Conservation (phyloP, 495 filamentous ascomycete species). For the Aspergillus nanangensis region DNA sequence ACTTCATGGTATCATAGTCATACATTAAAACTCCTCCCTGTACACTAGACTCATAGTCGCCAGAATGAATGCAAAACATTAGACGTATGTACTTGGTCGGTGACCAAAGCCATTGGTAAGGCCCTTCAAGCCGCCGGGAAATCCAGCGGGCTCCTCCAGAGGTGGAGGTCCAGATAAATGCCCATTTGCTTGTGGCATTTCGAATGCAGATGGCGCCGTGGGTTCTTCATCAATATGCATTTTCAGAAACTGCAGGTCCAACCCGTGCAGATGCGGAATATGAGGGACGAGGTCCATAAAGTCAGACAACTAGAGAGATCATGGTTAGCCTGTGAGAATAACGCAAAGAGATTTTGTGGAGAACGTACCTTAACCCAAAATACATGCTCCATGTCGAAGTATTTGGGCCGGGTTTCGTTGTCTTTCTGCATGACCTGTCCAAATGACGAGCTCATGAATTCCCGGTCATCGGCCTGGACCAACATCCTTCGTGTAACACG, state of each 20-base stretch:
- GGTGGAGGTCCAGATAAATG: conserved; percentile 19
- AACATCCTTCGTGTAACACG: conserved; percentile 49
- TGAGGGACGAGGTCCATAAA: conserved; percentile 69
- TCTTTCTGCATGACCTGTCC: conserved; percentile 42
- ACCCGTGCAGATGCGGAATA: conserved; percentile 61
- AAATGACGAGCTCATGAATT: conserved; percentile 31
- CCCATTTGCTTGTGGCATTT: conserved; percentile 29
- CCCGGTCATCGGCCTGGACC: conserved; percentile 39
- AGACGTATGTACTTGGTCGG: conserved; percentile 46
- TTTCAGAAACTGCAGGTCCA: conserved; percentile 49
- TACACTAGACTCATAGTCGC: conserved; percentile 27
- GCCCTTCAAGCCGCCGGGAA: conserved; percentile 23
- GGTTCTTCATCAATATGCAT: conserved; percentile 47
- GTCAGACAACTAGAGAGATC: conserved; percentile 54
- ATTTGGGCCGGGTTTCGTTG: conserved; percentile 46
- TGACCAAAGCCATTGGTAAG: conserved; percentile 38
- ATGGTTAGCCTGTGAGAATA: conserved; percentile 17
- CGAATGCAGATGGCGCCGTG: conserved; percentile 5
- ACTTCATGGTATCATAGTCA: conserved; percentile 48
- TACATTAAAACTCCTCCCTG: conserved; percentile 39
- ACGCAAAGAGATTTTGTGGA: background rate
- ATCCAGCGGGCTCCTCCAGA: conserved; percentile 14
- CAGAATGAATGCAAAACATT: conserved; percentile 24
- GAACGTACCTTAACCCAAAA: conserved; percentile 71
- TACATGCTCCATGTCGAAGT: conserved; percentile 54